phyloP scores from a whole-genome alignment of 805 yeast species.

The Wickerhamiella azyma region DNA sequence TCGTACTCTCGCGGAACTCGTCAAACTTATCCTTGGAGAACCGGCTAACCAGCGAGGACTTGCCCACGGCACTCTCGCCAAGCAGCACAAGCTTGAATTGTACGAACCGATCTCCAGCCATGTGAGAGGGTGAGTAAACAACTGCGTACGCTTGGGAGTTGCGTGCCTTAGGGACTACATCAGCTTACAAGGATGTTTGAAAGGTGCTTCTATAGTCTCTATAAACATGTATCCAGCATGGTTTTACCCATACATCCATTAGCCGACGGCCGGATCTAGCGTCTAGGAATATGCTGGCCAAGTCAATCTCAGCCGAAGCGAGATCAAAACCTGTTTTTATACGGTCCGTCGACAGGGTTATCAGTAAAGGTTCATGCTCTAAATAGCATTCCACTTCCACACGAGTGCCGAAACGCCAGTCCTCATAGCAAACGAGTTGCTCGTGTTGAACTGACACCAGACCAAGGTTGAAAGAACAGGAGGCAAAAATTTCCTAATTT shows the following conservation, averaged over 20 bases:
- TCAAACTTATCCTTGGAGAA: slow-evolving; percentile 62
- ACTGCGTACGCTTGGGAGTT: too few relatives aligned
- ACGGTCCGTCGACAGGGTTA: slow-evolving; percentile 96
- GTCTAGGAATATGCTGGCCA: slow-evolving; percentile 99
- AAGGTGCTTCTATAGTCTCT: too few relatives aligned
- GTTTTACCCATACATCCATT: slow-evolving; percentile 98
- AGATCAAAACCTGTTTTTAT: slow-evolving; percentile 40
- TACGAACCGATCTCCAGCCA: slow-evolving; percentile 24
- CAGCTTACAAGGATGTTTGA: too few relatives aligned
- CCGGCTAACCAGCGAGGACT: slow-evolving; percentile 65
- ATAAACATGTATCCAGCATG: slow-evolving; percentile 82
- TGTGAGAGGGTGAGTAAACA: not conserved
- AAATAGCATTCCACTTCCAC: slow-evolving; percentile 24
- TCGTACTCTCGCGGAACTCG: slow-evolving; percentile 72
- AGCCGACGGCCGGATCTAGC: slow-evolving; percentile 90
- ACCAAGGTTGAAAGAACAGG: not conserved
- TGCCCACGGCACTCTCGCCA: slow-evolving; percentile 76
- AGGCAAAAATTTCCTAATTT: not conserved
- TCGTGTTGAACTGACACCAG: slow-evolving; percentile 6
- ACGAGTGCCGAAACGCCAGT: slow-evolving; percentile 24
- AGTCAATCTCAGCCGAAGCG: slow-evolving; percentile 51
- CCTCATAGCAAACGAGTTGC: slow-evolving; percentile 7
- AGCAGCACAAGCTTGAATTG: slow-evolving; percentile 60
- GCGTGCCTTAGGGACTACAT: too few relatives aligned
- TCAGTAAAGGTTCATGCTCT: slow-evolving; percentile 24